Evolutionary conservation across 495 filamentous ascomycete species (phyloP), one percentile per base, ranked within the genome.

Genomic region (Tuber borchii): DNA sequence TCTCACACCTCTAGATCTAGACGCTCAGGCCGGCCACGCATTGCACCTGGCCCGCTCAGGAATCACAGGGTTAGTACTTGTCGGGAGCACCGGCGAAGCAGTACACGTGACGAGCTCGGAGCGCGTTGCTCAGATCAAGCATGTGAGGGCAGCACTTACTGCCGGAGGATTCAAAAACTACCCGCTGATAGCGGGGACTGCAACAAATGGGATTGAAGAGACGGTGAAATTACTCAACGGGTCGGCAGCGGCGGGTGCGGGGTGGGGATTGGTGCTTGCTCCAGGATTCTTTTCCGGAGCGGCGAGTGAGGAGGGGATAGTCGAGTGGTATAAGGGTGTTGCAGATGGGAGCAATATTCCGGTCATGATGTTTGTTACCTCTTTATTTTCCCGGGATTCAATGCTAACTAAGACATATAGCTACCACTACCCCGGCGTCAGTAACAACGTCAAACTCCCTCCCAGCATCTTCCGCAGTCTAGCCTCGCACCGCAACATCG

Each of bases 61-160:
- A 56, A 88, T 92, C 83, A 86, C 83, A 26, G 91, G 91, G 17
- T 85, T 92, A 26, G 89, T 91, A 2, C 84, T 92, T 14, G 86
- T 93, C 26, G 91, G 91, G 12, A 88, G 86, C 51, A 92, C 90
- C 0, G 91, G 91, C 73, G 91, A 93, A 81, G 90, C 90, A 0
- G 86, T 92, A 9, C 90, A 91, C 81, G 84, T 92, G 9, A 86
- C 89, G 0, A 85, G 86, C n/a, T 69, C 82, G 31, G 91, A 93
- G 77, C 88, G 90, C 26, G 85, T 81, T 71, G 81, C 86, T 20
- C 85, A 92, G n/a, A 81, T 92, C 34, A 82, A 84, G 6, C 83
- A 84, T 40, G 87, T 91, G 2, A 86, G 89, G 39, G 80, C 85
- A 70, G 86, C 86, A 26, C 84, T 91, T 40, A 86, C 88, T 44